phyloP scores from a whole-genome alignment of 169 alveolate genomes.

The Plasmodium knowlesi region DNA sequence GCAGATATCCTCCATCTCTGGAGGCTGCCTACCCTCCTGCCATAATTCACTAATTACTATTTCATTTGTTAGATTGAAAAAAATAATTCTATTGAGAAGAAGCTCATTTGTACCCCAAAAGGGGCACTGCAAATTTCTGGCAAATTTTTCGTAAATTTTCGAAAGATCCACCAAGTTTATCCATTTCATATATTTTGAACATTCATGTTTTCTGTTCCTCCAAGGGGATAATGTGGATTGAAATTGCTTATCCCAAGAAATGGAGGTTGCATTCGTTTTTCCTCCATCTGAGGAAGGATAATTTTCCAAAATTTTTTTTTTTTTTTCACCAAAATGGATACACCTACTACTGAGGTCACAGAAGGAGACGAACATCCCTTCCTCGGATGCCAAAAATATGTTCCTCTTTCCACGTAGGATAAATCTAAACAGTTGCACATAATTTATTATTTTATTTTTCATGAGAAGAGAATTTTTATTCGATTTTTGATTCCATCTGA shows the following conservation, averaged over 20 bases:
- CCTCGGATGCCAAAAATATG: not conserved
- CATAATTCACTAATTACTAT: not conserved
- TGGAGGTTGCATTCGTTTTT: not conserved
- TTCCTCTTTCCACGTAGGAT: conserved; percentile 13
- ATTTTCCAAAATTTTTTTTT: not conserved
- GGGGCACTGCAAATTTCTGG: not conserved
- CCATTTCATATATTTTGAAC: not conserved
- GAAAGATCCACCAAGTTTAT: not conserved
- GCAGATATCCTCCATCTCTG: not conserved
- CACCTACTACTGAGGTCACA: not conserved
- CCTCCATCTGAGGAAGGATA: not conserved
- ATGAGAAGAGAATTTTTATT: not conserved
- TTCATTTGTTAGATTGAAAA: conserved; percentile 23
- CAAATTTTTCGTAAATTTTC: not conserved
- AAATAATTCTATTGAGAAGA: not conserved
- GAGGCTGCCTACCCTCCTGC: not conserved
- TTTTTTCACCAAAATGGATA: not conserved
- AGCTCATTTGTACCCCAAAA: not conserved
- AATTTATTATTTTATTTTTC: not conserved
- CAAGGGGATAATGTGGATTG: not conserved
- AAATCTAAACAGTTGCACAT: conserved; percentile 2
- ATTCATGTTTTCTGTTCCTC: not conserved
- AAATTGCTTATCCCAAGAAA: not conserved
- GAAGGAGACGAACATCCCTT: not conserved
- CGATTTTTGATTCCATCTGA: not conserved